Evolutionary conservation across 1,284 basidiomycete species (phyloP).

Genomic region (Moesziomyces parantarcticus): DNA sequence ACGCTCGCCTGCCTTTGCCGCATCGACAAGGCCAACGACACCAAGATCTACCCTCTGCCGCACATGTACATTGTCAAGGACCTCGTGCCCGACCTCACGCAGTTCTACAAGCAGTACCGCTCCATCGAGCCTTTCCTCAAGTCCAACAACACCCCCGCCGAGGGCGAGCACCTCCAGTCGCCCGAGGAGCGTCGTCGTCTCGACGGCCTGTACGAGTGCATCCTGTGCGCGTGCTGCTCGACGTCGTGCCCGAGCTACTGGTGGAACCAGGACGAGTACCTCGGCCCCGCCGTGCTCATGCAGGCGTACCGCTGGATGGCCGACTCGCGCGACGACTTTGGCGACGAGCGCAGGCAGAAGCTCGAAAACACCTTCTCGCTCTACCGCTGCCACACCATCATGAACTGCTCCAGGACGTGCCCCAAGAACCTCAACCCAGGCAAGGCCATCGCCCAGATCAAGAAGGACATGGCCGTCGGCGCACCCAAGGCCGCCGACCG

Average conservation of each 20-base stretch:
- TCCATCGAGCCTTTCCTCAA: conserved; percentile 79
- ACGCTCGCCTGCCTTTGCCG: conserved; percentile 97
- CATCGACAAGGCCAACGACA: conserved; percentile 79
- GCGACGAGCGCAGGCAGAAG: conserved; percentile 85
- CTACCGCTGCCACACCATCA: conserved; percentile 84
- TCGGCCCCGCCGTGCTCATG: conserved; percentile 96
- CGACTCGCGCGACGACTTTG: conserved; percentile 88
- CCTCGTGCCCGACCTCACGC: conserved; percentile 85
- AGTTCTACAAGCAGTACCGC: conserved; percentile 99
- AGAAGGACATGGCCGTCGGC: conserved; percentile 66
- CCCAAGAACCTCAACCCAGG: conserved; percentile 88
- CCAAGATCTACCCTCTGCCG: conserved; percentile 98
- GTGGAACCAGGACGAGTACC: conserved; percentile 99
- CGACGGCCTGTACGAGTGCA: conserved; percentile 91
- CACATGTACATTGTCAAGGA: conserved; percentile 99
- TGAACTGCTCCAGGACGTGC: conserved; percentile 94
- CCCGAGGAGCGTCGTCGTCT: conserved; percentile 92
- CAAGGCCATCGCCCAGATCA: conserved; percentile 66
- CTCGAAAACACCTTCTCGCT: conserved; percentile 94
- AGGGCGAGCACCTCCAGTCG: conserved; percentile 85
- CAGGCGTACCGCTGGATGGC: conserved; percentile 89
- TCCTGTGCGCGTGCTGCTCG: conserved; percentile 77
- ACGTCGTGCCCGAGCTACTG: conserved; percentile 92
- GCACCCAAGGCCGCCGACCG: conserved; percentile 53
- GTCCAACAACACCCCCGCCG: conserved; percentile 62